phyloP scores from a whole-genome alignment of 805 yeast species.

The Kuraishia piskuri region DNA sequence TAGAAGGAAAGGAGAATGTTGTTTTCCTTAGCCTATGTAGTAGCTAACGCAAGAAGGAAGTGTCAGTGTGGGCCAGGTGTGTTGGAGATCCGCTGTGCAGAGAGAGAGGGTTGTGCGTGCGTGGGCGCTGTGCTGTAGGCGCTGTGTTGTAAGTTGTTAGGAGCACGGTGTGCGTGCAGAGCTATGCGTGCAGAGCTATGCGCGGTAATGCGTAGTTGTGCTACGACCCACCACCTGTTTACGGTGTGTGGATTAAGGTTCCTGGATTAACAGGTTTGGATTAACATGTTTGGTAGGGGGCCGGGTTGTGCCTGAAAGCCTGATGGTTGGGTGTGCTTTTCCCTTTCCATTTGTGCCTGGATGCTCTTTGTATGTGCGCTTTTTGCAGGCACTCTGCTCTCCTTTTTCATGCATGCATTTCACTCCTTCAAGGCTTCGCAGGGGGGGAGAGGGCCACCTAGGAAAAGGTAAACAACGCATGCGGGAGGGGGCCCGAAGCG shows the following conservation, averaged over 20 bases:
- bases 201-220: no score
- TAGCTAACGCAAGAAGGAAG: background rate
- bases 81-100: background rate
- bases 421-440: background rate
- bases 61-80: background rate
- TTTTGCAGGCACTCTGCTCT: background rate
- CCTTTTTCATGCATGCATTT: background rate
- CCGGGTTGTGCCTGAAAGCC: no score
- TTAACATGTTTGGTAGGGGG: no score
- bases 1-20: background rate
- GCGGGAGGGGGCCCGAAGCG: background rate
- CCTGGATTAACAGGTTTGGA: no score
- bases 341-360: no score
- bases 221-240: no score
- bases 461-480: background rate
- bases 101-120: background rate
- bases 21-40: background rate
- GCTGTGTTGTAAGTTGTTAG: no score
- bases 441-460: background rate
- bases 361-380: background rate
- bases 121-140: background rate
- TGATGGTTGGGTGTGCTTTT: no score
- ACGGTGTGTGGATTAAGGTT: no score
- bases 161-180: no score
- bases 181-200: no score